These are phyloP conservation scores for Entomophthora muscae DNA, from an alignment of 371 early-diverging fungal species.

Conservation along the genomic window DNA sequence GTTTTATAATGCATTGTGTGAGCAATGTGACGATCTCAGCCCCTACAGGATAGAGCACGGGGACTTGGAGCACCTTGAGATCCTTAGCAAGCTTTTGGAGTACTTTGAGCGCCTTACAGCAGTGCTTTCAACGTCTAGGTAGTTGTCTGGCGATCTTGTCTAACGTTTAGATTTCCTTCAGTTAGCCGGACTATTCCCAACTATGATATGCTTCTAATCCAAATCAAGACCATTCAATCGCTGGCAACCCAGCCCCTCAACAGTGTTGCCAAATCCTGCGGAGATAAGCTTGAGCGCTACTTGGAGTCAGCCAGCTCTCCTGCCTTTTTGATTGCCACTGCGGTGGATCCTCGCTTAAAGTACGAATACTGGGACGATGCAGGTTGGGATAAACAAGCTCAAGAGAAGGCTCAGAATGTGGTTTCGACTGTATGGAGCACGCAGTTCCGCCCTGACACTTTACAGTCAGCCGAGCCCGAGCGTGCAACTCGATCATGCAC, in stretches of 20 bases:
- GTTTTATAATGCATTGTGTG: background rate
- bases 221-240: background rate
- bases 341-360: background rate
- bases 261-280: background rate
- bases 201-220: background rate
- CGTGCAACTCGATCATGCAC: background rate
- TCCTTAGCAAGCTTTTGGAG: background rate
- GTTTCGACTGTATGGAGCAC: background rate
- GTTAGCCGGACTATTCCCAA: background rate
- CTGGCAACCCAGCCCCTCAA: background rate
- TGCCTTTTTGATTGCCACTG: background rate
- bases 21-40: background rate
- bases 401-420: background rate
- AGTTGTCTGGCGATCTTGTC: background rate
- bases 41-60: background rate
- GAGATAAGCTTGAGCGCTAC: background rate
- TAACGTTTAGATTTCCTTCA: background rate
- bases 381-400: background rate
- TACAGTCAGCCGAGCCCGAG: background rate
- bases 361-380: background rate
- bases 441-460: background rate
- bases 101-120: background rate
- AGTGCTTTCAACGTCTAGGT: background rate
- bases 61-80: background rate
- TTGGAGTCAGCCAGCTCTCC: background rate